A percentile compares a stretch with the other conserved stretches of the same genome.
These are phyloP conservation scores for Gaillardinia entomophila DNA, from an alignment of 805 yeast genomes.

Conservation along the genomic window DNA sequence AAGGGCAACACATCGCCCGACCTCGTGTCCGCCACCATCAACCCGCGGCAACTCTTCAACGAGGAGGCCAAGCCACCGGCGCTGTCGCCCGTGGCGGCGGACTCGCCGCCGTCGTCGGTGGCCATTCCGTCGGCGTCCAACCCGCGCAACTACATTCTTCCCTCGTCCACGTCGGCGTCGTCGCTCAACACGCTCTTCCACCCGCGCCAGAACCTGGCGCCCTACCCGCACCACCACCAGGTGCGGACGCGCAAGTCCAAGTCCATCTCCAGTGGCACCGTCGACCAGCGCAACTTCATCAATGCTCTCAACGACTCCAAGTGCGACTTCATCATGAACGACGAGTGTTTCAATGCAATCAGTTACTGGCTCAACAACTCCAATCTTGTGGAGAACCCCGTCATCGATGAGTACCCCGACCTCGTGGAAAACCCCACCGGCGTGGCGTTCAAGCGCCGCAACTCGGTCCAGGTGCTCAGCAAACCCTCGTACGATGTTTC, in stretches of 20 bases:
- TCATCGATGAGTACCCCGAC: slow-evolving; percentile 10
- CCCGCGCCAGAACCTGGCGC: neutral
- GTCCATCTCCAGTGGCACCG: neutral
- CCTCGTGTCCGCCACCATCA: slow-evolving; percentile 5
- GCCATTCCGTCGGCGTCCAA: neutral
- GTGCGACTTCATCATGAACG: slow-evolving; percentile 22
- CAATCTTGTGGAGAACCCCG: slow-evolving; percentile 4
- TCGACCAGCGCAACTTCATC: neutral
- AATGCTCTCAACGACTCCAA: neutral
- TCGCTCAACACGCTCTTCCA: slow-evolving; percentile 7
- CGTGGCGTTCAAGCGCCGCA: slow-evolving; percentile 4
- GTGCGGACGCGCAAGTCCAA: neutral
- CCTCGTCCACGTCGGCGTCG: slow-evolving; percentile 9
- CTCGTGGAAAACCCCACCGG: slow-evolving; percentile 25
- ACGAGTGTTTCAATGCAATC: slow-evolving; percentile 36
- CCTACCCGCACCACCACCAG: neutral
- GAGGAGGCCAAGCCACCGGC: neutral
- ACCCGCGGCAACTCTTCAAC: slow-evolving; percentile 9
- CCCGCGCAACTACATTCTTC: slow-evolving; percentile 6
- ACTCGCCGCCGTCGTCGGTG: slow-evolving; percentile 1
- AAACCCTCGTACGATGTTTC: neutral
- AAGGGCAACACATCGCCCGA: slow-evolving; percentile 1
- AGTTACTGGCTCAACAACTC: slow-evolving; percentile 24
- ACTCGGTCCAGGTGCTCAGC: neutral
- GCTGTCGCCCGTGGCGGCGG: neutral